These are phyloP conservation scores for Brasenia schreberi DNA, from an alignment of 164 flowering plant species.

Conservation along the genomic window DNA sequence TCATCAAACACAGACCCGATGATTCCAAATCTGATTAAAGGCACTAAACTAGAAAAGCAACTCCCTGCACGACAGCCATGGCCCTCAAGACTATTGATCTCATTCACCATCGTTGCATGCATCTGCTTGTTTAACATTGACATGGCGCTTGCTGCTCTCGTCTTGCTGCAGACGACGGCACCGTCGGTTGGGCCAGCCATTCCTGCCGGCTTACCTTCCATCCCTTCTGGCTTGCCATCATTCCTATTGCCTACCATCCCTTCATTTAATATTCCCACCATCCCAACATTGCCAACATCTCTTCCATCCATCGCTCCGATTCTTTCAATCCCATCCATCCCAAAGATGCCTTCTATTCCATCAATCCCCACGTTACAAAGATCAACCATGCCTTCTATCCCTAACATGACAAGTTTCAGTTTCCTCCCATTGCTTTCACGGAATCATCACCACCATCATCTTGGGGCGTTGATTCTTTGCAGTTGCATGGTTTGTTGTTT, in stretches of 20 bases:
- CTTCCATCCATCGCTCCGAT: background rate
- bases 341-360: background rate
- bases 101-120: background rate
- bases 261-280: background rate
- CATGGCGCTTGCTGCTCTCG: background rate
- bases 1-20: no score
- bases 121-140: background rate
- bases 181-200: background rate
- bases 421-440: background rate
- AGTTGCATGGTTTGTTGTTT: no score
- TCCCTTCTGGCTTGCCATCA: background rate
- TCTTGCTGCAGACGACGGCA: background rate
- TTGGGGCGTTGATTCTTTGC: no score
- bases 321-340: background rate
- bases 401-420: background rate
- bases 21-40: no score
- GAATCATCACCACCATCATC: background rate
- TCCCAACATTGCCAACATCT: background rate
- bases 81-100: background rate
- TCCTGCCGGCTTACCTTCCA: background rate
- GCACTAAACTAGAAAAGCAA: background rate
- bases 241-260: background rate
- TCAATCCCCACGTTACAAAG: no score
- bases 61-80: background rate
- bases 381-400: slow-evolving; percentile 2